Percentiles rank a stretch among this genome's conserved stretches.
Conservation (phyloP, 2,329 filamentous ascomycete species). For the Curvularia sp. region DNA sequence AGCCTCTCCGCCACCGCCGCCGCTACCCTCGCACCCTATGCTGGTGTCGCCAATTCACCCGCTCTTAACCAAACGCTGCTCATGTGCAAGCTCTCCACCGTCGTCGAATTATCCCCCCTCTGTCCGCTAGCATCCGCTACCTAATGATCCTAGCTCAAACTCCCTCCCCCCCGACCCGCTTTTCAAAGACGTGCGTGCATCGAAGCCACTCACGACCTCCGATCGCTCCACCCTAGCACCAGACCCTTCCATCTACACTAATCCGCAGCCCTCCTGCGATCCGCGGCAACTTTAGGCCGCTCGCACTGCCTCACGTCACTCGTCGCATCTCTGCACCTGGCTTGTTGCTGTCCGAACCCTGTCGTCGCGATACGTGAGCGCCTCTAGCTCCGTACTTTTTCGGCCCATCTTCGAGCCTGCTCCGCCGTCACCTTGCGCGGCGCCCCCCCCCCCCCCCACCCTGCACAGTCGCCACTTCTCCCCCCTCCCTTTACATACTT, state of each 20-base stretch:
- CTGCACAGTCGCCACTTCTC: slow-evolving; percentile 35
- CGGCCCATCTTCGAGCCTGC: slow-evolving; percentile 39
- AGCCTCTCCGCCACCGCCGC: not conserved
- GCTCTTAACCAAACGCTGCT: slow-evolving; percentile 10
- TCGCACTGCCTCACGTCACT: slow-evolving; percentile 24
- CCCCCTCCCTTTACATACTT: slow-evolving; percentile 29
- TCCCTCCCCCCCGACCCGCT: slow-evolving; percentile 11
- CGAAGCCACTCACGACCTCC: slow-evolving; percentile 22
- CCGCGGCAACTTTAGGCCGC: slow-evolving; percentile 15
- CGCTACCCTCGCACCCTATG: not conserved
- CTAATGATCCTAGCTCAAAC: slow-evolving; percentile 16
- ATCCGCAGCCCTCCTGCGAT: slow-evolving; percentile 15
- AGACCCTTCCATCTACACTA: slow-evolving; percentile 16
- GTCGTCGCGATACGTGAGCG: slow-evolving; percentile 25
- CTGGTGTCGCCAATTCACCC: not conserved
- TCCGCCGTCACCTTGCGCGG: slow-evolving; percentile 24
- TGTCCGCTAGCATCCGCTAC: slow-evolving; percentile 18
- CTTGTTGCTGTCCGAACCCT: slow-evolving; percentile 26
- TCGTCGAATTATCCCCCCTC: slow-evolving; percentile 16
- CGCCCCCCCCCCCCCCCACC: slow-evolving; percentile 26
- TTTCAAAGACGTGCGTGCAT: slow-evolving; percentile 22
- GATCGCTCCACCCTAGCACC: slow-evolving; percentile 27
- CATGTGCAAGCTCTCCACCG: slow-evolving; percentile 17
- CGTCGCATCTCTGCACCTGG: slow-evolving; percentile 30
- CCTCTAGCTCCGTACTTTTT: slow-evolving; percentile 32